Percentiles rank a stretch among this genome's conserved stretches.
Evolutionary conservation across 176 grass and related monocot genomes (phyloP).

Genomic region (Raddia guianensis): DNA sequence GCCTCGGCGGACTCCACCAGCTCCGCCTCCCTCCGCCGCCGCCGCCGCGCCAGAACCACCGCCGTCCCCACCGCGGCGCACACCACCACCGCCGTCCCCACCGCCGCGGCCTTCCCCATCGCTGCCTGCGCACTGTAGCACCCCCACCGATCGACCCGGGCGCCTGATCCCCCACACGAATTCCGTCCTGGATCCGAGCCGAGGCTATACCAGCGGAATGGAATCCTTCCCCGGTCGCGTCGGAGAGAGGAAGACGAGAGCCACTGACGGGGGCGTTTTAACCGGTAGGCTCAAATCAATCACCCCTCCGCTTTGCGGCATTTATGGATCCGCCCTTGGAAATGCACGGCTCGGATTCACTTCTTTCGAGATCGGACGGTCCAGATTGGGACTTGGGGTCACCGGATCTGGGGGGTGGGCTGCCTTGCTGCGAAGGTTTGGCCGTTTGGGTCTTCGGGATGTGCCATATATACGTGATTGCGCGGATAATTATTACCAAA

Average conservation of each 20-base stretch:
- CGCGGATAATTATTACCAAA: background rate
- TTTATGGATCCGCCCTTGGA: conserved; percentile 45
- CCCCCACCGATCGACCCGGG: conserved; percentile 4
- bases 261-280: conserved; percentile 54
- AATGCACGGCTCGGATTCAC: background rate
- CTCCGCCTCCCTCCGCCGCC: conserved; percentile 38
- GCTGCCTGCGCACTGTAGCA: background rate
- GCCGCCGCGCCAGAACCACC: conserved; percentile 49
- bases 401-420: background rate
- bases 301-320: conserved; percentile 35
- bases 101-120: conserved; percentile 72
- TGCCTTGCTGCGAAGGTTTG: background rate
- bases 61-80: conserved; percentile 73
- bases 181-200: conserved; percentile 44
- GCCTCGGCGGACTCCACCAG: conserved; percentile 24
- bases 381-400: background rate
- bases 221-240: conserved; percentile 28
- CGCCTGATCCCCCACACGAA: background rate
- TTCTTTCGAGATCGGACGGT: background rate
- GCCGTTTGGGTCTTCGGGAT: no score
- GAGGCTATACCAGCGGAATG: background rate
- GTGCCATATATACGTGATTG: background rate
- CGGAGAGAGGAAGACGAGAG: conserved; percentile 33
- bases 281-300: conserved; percentile 32
- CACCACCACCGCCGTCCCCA: conserved; percentile 65